Base-by-base conservation (phyloP, 345 rosid species). In the Pistacia atlantica region DNA sequence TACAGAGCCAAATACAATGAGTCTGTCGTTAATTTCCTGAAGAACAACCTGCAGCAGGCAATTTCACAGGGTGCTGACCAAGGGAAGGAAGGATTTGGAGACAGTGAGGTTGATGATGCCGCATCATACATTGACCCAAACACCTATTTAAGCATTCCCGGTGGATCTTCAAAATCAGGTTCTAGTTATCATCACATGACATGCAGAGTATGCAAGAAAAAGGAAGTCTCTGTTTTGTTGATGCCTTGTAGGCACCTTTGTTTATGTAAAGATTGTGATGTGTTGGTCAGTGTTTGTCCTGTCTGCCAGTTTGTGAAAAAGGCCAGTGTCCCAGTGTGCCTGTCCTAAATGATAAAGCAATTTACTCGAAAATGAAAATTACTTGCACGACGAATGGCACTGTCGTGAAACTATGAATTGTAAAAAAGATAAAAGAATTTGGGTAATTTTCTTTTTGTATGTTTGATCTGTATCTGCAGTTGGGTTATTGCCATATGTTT, bases 191-290 rank as follows among this genome's bases (percentile, higher is more conserved):
- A 70, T 63, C 79, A 72, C 33, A 75, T 87, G 88, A 79, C 76
- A 57, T 94, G 98, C 85, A 84, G 84, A 80, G 89, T 86, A 28
- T 94, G 98, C 87, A 91, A 87, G 51, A 72, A 65, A 18, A 89
- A 79, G 84, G 97, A 92, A 77, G 93, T 88, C 20, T 84, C 90
- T 31, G 72, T 94, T 33, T 84, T 94, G 83, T 83, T 94, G 75
- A 84, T 90, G 82, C 98, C 96, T 38, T 94, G 98, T 79, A 91
- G 94, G 87, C 98, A 94, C 73, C 81, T 94, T 63, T 92, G 98
- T 84, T 83, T 94, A 58, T 92, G 98, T 86, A 87, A 82, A 86
- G 92, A 91, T 11, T 94, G 97, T 78, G 91, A 92, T 77, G 84
- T 75, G 75, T 76, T 86, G 18, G 80, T 85, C 73, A 77, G 65